A percentile compares a stretch with the other conserved stretches of the same genome.
Evolutionary conservation across 345 rosid species (phyloP).

Genomic region (Eucalyptus sp.): DNA sequence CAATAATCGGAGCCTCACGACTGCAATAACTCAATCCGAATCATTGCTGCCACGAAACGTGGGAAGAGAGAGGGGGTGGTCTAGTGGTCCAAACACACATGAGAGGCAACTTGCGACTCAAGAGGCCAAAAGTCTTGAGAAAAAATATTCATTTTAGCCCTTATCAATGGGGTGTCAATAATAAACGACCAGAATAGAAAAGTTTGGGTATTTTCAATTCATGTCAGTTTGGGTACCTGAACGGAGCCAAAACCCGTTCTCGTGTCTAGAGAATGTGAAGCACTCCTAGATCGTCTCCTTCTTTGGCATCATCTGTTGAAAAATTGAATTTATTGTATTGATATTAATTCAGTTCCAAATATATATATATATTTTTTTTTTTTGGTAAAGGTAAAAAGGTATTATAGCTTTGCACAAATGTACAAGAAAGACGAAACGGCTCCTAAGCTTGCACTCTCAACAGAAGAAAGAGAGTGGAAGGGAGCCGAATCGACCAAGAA

Average conservation of each 20-base stretch:
- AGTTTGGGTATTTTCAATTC: too few species aligned
- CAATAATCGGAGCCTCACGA: background rate
- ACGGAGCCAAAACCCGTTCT: background rate
- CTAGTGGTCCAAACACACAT: background rate
- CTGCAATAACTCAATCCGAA: background rate
- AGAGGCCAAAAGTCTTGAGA: background rate
- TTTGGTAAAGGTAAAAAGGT: too few species aligned
- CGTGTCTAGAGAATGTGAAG: background rate
- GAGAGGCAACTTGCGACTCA: background rate
- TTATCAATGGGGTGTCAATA: background rate
- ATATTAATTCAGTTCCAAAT: too few species aligned
- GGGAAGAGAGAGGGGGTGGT: background rate
- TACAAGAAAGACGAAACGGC: too few species aligned
- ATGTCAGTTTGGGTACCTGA: background rate
- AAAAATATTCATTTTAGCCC: background rate
- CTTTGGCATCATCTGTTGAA: rapidly evolving
- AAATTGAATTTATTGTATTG: too few species aligned
- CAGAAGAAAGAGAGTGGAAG: too few species aligned
- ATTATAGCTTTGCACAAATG: too few species aligned
- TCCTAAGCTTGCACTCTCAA: too few species aligned
- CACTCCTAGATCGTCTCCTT: background rate
- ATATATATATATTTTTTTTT: too few species aligned
- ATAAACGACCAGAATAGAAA: background rate
- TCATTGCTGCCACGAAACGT: background rate
- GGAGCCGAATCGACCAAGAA: too few species aligned